Base-by-base conservation (phyloP, 352 stramenopile genomes). In the Elongisporangium anandrum region DNA sequence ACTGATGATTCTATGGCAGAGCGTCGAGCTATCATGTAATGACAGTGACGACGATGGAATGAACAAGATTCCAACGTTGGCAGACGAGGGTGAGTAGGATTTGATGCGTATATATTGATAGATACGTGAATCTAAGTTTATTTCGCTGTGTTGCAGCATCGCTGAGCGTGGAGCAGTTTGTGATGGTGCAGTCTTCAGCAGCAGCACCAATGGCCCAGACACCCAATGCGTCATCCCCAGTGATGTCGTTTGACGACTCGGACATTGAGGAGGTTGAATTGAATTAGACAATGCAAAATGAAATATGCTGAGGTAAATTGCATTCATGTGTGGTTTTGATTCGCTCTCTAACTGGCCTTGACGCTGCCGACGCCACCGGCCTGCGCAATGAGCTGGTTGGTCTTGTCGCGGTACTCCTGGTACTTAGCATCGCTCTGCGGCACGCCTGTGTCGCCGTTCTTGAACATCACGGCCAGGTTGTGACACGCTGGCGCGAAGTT, bases 401-500 rank as follows among this genome's bases (percentile, higher is more conserved):
- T 95, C 66, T 90, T 90, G 20, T 75, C 64, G 58, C 79, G 76
- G 65, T 92, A 95, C 58, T 90, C 67, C 16, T 94, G 59, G 57
- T 90, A 92, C 54, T 79, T 79, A 21, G 63, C 57, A 41, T 90
- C 72, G 56, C 89, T 73, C 68, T 89, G 70, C 15, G 77, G 63
- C 24, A 94, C 75, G 39, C 76, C 77, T n/a, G 63, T 70, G 64
- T 96, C 87, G 34, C 87, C 87, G 39, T 90, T 92, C 68, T 94
- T 94, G 80, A 82, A 94, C 85, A 94, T 92, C 39, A 96, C 87
- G 4, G 87, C 87, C 38, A 96, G 65, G 56, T 96, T 96, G 66
- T 96, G 85, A 68, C 87, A 96, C 39, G 87, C 87, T 53, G 87
- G 87, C 15, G 85, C 87, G 59, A 92, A 93, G 63, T 93, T 94